A percentile compares a stretch with the other conserved stretches of the same genome.
phyloP scores from a whole-genome alignment of 805 yeast genomes.

The Starmera quercuum region DNA sequence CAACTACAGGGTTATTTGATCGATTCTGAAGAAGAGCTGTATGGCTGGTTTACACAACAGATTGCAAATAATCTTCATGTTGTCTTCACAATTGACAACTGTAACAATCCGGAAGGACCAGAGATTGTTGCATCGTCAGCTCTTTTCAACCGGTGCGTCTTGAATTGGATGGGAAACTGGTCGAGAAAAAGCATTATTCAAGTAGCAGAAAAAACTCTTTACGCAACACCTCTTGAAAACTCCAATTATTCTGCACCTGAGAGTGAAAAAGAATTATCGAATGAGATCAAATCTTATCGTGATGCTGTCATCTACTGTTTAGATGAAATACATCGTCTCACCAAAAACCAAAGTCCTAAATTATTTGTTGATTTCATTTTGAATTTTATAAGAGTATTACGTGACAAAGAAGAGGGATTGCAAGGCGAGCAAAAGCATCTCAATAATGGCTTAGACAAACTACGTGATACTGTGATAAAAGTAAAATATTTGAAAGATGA shows the following conservation, averaged over 20 bases:
- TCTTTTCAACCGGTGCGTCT: constrained; percentile 78
- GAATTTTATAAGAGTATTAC: constrained; percentile 36
- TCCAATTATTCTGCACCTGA: constrained; percentile 32
- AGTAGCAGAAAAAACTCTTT: constrained; percentile 38
- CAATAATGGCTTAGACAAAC: constrained; percentile 62
- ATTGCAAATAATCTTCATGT: constrained; percentile 73
- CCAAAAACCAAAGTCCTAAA: constrained; percentile 38
- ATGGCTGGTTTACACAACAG: constrained; percentile 65
- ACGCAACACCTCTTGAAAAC: constrained; percentile 44
- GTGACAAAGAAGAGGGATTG: constrained; percentile 35
- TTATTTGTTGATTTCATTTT: constrained; percentile 43
- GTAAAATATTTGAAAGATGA: constrained; percentile 52
- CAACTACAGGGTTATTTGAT: constrained; percentile 52
- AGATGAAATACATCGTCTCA: constrained; percentile 35
- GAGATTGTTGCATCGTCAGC: constrained; percentile 77
- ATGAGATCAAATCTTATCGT: constrained; percentile 20
- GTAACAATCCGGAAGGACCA: constrained; percentile 26
- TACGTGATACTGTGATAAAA: constrained; percentile 69
- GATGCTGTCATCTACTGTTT: constrained; percentile 41
- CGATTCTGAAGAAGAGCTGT: constrained; percentile 63
- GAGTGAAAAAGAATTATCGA: constrained; percentile 7
- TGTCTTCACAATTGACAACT: constrained; percentile 64
- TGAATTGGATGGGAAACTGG: constrained; percentile 91
- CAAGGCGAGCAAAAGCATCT: constrained; percentile 68
- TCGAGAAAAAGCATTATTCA: constrained; percentile 37